Base-by-base conservation (phyloP, 1,284 basidiomycete species). In the Trichosporon coremiiforme region DNA sequence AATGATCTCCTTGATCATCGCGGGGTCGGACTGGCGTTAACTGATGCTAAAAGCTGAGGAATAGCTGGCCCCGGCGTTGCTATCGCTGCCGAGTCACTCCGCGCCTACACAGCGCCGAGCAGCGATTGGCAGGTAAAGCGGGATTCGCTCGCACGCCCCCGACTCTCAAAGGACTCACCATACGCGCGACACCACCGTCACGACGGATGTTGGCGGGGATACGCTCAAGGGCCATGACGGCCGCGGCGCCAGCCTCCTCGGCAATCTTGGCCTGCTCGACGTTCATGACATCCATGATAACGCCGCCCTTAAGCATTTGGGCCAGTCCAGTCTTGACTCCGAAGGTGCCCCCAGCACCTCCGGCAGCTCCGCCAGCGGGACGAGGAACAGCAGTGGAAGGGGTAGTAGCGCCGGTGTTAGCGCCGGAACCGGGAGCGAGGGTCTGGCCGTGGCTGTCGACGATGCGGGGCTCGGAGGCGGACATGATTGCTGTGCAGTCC, bases 1-100 rank as follows among this genome's bases (percentile, higher is more conserved):
- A 75, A 94, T 91, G 83, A 98, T 98, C 80, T 92, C 88, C 84
- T 98, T 98, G 87, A 99, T 98, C 91, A 98, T 94, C 70, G 89
- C 87, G 9, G 95, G 95, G 85, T 98, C 95, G 80, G 92, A 94
- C 93, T 94, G 78, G 15, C 69, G 70, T 68, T 7, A 70, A 76
- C 36, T 66, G 10, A 38, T 2, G 6, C 6, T 38, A 4, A 8
- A 33, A 8, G 33, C 3, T 8, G 33, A 33, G n/a, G n/a, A 33
- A n/a, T 10, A 38, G 10, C 36, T n/a, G 10, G 36, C 36, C 10
- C 12, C 33, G 33, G 8, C 3, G 33, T 33, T 33, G 33, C 8
- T 33, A 33, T 3, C n/a, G n/a, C n/a, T 33, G 4, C 33, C 33
- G 33, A 33, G 33, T 8, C 8, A 33, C n/a, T n/a, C n/a, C n/a